These are phyloP conservation scores for Lenzites betulinus DNA, from an alignment of 768 basidiomycete species.

Conservation along the genomic window DNA sequence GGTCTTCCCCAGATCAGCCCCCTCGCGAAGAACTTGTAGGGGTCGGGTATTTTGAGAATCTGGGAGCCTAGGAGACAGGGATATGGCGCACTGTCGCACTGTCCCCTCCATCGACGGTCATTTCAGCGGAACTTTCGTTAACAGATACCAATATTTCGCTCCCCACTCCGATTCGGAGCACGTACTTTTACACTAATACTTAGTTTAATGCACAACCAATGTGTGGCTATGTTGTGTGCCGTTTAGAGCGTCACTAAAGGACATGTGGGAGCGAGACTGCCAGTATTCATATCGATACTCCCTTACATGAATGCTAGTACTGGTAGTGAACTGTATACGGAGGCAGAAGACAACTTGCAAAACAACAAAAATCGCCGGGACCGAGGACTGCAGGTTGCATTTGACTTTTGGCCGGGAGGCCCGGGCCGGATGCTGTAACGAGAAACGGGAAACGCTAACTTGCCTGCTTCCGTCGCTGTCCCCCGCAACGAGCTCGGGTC, in stretches of 20 bases:
- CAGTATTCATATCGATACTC: no score
- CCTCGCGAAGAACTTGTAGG: slow-evolving; percentile 22
- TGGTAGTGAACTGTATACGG: no score
- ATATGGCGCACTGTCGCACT: no score
- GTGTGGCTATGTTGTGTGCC: no score
- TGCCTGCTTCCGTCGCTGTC: neutral
- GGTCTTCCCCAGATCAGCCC: slow-evolving; percentile 31
- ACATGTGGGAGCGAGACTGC: no score
- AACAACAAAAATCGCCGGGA: no score
- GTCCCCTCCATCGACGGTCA: neutral
- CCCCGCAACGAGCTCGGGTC: neutral
- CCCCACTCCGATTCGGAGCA: neutral
- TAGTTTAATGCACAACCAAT: neutral
- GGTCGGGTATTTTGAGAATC: no score
- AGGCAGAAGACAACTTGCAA: no score
- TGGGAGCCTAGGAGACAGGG: no score
- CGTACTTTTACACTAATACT: neutral
- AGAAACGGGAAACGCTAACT: neutral
- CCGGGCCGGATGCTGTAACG: no score
- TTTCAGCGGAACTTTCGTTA: neutral
- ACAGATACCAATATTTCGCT: neutral
- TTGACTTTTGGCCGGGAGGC: neutral
- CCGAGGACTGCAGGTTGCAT: neutral
- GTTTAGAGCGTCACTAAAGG: no score
- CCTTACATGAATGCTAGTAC: no score